A percentile compares a stretch with the other conserved stretches of the same genome.
phyloP scores from a whole-genome alignment of 441 rosid genomes.

The Pelargonium citronellum region DNA sequence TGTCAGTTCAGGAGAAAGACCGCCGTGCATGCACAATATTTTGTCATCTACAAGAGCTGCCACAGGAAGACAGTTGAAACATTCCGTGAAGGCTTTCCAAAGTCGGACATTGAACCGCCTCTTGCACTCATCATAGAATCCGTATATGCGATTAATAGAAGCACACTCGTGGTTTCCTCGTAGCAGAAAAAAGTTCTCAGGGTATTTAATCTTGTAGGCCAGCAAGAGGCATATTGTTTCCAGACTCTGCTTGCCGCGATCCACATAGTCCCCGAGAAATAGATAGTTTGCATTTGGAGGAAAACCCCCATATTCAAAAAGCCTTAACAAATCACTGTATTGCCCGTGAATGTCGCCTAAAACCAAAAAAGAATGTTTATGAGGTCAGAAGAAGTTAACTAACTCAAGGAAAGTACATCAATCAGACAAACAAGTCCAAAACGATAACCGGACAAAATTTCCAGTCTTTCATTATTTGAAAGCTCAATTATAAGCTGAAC shows the following conservation, averaged over 20 bases:
- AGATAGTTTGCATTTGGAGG: constrained; percentile 84
- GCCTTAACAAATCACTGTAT: constrained; percentile 82
- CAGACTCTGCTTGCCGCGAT: constrained; percentile 88
- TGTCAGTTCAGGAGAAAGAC: constrained; percentile 76
- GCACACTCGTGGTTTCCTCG: constrained; percentile 92
- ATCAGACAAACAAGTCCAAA: not conserved
- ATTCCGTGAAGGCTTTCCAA: constrained; percentile 80
- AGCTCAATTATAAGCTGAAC: no score
- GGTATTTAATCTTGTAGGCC: constrained; percentile 84
- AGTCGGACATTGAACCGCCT: constrained; percentile 77
- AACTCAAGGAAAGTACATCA: not conserved
- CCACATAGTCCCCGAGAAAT: constrained; percentile 88
- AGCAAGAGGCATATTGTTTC: constrained; percentile 88
- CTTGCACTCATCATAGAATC: constrained; percentile 89
- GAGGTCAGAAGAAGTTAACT: constrained; percentile 12
- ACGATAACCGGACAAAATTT: not conserved
- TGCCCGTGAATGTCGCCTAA: constrained; percentile 92
- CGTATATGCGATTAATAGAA: constrained; percentile 78
- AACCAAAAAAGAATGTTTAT: constrained; percentile 16
- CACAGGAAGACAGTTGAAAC: constrained; percentile 87
- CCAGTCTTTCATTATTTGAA: no score
- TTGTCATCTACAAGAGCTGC: constrained; percentile 84
- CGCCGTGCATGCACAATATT: constrained; percentile 92
- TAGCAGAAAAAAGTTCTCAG: constrained; percentile 79
- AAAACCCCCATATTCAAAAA: constrained; percentile 84